Evolutionary conservation across 768 basidiomycete species (phyloP).

Genomic region (Lactarius sp.): DNA sequence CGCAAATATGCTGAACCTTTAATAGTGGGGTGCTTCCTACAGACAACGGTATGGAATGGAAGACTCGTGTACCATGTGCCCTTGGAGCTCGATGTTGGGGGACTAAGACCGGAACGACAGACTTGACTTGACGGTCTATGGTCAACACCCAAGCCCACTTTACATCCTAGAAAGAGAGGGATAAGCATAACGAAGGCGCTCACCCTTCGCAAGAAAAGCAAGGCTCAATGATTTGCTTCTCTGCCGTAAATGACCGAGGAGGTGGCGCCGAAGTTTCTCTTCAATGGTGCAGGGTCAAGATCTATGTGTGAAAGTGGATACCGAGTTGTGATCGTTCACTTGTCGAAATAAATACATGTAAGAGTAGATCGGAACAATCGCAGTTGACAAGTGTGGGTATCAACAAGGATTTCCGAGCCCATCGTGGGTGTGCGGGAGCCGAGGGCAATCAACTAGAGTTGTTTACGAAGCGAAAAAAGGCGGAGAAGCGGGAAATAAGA

Average conservation of each 20-base stretch:
- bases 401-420: too few relatives aligned
- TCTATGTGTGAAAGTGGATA: neutral
- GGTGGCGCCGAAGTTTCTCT: slow-evolving; percentile 10
- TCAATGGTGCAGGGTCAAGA: neutral
- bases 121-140: neutral
- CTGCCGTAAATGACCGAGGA: slow-evolving; percentile 15
- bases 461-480: neutral
- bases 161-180: neutral
- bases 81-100: neutral
- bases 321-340: neutral
- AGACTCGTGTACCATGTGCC: neutral
- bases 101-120: neutral
- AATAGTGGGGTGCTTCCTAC: neutral
- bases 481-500: neutral
- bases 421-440: neutral
- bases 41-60: neutral
- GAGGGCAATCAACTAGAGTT: too few relatives aligned
- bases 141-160: neutral
- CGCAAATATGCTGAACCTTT: neutral
- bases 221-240: neutral
- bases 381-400: neutral
- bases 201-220: too few relatives aligned
- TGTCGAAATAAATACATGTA: too few relatives aligned
- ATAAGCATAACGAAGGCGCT: neutral
- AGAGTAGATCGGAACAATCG: too few relatives aligned